These are phyloP conservation scores for Saccharomycopsis microspora DNA, from an alignment of 805 yeast species.

Conservation along the genomic window DNA sequence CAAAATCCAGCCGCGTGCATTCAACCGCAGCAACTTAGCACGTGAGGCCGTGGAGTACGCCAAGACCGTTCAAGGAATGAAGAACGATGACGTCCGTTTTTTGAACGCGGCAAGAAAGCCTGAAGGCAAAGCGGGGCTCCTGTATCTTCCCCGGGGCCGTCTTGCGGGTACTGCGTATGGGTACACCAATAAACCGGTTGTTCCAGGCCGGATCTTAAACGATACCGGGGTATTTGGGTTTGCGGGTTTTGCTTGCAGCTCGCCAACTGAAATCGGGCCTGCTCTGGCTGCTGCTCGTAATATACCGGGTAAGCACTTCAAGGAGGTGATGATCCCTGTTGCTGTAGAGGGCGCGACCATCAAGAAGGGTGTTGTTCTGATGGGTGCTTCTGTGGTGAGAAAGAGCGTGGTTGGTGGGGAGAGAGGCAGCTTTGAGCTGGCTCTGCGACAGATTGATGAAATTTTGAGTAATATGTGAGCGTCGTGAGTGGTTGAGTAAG, in stretches of 20 bases:
- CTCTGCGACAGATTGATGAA: slow-evolving; percentile 1
- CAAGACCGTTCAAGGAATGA: slow-evolving; percentile 17
- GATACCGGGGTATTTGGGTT: slow-evolving; percentile 36
- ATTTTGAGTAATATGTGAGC: too few relatives aligned
- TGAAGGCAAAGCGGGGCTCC: slow-evolving; percentile 69
- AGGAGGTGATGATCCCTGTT: slow-evolving; percentile 35
- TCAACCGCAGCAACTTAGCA: slow-evolving; percentile 25
- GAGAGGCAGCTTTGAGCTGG: neutral
- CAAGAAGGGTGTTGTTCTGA: slow-evolving; percentile 26
- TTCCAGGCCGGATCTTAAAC: slow-evolving; percentile 56
- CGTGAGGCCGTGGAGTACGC: slow-evolving; percentile 32
- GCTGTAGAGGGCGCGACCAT: slow-evolving; percentile 28
- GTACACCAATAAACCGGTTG: slow-evolving; percentile 36
- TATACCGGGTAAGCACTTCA: slow-evolving; percentile 28
- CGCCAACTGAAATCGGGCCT: slow-evolving; percentile 4
- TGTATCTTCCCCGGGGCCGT: slow-evolving; percentile 60
- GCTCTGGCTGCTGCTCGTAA: slow-evolving; percentile 24
- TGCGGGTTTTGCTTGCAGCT: slow-evolving; percentile 38
- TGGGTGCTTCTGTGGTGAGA: slow-evolving; percentile 10
- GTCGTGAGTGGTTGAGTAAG: too few relatives aligned
- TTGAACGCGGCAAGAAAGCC: slow-evolving; percentile 20
- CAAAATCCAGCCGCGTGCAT: slow-evolving; percentile 21
- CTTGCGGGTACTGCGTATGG: slow-evolving; percentile 61
- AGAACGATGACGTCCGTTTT: slow-evolving; percentile 2
- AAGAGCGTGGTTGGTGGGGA: neutral